A percentile compares a stretch with the other conserved stretches of the same genome.
Evolutionary conservation across 805 yeast species (phyloP).

Genomic region (Pichia kluyveri): DNA sequence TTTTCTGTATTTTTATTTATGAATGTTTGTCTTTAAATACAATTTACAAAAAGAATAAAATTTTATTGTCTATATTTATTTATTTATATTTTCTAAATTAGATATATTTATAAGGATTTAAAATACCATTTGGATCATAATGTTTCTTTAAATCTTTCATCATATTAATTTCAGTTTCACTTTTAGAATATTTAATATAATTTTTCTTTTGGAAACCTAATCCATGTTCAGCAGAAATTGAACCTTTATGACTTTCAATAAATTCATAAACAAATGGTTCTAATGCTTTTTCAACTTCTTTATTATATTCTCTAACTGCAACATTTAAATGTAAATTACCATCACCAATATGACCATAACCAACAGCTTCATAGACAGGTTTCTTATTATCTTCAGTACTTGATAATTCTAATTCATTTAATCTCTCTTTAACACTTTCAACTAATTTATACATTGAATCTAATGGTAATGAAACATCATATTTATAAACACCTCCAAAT

Average conservation of each 20-base stretch:
- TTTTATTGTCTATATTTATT: neutral
- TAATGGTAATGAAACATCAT: slow-evolving; percentile 90
- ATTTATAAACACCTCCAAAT: slow-evolving; percentile 93
- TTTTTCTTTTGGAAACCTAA: slow-evolving; percentile 94
- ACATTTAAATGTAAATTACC: slow-evolving; percentile 94
- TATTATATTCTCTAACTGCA: slow-evolving; percentile 74
- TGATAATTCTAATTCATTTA: slow-evolving; percentile 47
- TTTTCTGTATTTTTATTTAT: neutral
- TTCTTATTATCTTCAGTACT: slow-evolving; percentile 50
- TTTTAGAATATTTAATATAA: slow-evolving; percentile 79
- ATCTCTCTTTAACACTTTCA: slow-evolving; percentile 58
- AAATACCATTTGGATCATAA: slow-evolving; percentile 84
- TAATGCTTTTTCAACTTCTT: slow-evolving; percentile 66
- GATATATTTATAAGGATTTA: slow-evolving; percentile 92
- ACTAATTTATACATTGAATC: slow-evolving; percentile 74
- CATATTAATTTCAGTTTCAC: slow-evolving; percentile 55
- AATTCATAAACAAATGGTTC: slow-evolving; percentile 96
- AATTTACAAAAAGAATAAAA: neutral
- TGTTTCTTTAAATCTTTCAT: slow-evolving; percentile 73
- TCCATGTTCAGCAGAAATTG: slow-evolving; percentile 96
- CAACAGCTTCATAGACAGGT: slow-evolving; percentile 85
- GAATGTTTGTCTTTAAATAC: neutral
- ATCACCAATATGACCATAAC: slow-evolving; percentile 98
- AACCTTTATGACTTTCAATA: slow-evolving; percentile 65
- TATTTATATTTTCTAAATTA: slow-evolving; percentile 24